Evolutionary conservation across 1,284 basidiomycete genomes (phyloP), one percentile per base, ranked within the genome.

Genomic region (Entoloma clypeatum): DNA sequence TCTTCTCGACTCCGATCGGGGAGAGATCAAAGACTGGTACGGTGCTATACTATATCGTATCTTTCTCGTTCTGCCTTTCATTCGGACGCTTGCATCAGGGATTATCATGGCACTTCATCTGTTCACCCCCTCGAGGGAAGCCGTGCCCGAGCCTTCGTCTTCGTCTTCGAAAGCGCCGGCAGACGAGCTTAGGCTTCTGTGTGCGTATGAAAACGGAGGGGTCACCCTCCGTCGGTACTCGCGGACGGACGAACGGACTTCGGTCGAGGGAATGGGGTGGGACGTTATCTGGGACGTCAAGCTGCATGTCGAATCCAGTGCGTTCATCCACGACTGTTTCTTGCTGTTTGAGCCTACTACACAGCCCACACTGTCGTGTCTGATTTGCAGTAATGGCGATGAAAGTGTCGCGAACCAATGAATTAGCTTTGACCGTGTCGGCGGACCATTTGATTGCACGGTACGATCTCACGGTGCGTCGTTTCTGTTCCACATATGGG

Each of bases 31-130:
- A 67, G 44, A 65, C 68, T 45, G 68, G 72, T 74, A n/a, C 6
- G 19, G 14, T 2, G 21, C 24, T 18, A 22, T 29, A 8, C 54
- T 58, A 56, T 25, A 17, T 41, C 35, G 14, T 30, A 16, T 33
- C 14, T 39, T 18, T 26, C 17, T 14, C n/a, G n/a, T 7, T 13
- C 19, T n/a, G n/a, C 26, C 17, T 8, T 5, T 28, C 27, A 17
- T 8, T 7, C 9, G 19, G 19, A 41, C n/a, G 11, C n/a, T 29
- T n/a, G 17, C 17, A 14, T 22, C 57, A 81, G 91, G 92, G 1
- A 84, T 93, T 41, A 79, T 92, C 48, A 95, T 94, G 92, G 77
- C 81, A 0, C 61, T 92, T 43, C 85, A 91, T 51, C 66, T 95
- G 16, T 78, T 74, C 50, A 56, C 62, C 28, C 50, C 57, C 10